Base-by-base conservation (phyloP, 805 yeast genomes). In the Wickerhamomyces alni region DNA sequence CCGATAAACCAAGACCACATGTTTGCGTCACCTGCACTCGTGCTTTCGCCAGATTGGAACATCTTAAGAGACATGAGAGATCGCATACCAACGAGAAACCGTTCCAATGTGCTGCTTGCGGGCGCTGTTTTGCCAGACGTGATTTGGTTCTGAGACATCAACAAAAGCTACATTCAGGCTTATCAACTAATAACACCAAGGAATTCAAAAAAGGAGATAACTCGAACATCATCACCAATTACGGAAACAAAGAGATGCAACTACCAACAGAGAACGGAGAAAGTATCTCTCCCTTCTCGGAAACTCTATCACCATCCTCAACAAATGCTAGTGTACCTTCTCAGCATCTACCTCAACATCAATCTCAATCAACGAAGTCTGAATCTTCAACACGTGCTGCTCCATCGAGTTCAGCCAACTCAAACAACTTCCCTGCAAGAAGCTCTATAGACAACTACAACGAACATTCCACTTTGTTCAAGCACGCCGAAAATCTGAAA, bases 31-130 rank as follows among this genome's bases (percentile, higher is more conserved):
- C 87, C 5, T 93, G 99, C 59, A 87, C 97, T 1, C 72, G 99
- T 44, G 95, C 95, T 3, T 93, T 93, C 72, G 99, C 97, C 2
- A 74, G 99, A 39, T 70, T 87, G 36, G 99, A 91, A 62, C 99
- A 91, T 62, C 70, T 93, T 55, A 88, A 86, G 61, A 79, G 99
- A 42, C 99, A 91, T 57, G 94, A 88, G 52, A 69, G 97, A 30
- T 82, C 94, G 0, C 99, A 91, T 59, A 91, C 99, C 9, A 87
- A 89, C 59, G 97, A 89, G 62, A 88, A 88, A 58, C 98, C 98
- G 1, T 91, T 83, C 65, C 93, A 87, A 57, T 91, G 99, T 64
- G 94, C 95, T 2, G 89, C 89, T 8, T 91, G 98, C 62, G 97
- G 95, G 26, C 77, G 98, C 36, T 85, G 96, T 57, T 91, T 93